Conservation (phyloP, 2,329 filamentous ascomycete species). For the Ceratocystis albifundus region DNA sequence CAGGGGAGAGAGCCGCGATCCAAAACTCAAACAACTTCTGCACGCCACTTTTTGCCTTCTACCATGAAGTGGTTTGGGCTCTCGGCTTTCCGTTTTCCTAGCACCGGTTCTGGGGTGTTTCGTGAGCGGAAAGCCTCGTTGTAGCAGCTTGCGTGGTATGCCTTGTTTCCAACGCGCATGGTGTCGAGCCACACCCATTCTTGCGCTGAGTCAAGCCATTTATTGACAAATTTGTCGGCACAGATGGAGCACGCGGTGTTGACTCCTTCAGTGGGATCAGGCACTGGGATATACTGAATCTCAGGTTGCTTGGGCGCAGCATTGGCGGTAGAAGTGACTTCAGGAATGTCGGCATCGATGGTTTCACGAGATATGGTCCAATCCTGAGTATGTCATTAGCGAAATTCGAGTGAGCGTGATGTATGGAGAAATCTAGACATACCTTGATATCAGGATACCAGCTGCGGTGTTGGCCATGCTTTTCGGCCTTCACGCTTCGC, state of each 20-base stretch:
- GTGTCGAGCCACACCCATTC: constrained; percentile 97
- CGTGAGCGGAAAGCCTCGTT: constrained; percentile 64
- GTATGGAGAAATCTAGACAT: constrained; percentile 31
- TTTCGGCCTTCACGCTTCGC: constrained; percentile 73
- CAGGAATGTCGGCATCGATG: constrained; percentile 51
- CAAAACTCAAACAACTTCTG: constrained; percentile 19
- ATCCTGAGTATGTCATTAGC: constrained; percentile 45
- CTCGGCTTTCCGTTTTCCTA: constrained; percentile 63
- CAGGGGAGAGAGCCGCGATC: neutral
- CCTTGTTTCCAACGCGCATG: constrained; percentile 60
- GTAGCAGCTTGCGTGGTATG: constrained; percentile 86
- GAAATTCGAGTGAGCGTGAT: constrained; percentile 9
- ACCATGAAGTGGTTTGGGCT: constrained; percentile 18
- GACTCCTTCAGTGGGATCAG: constrained; percentile 60
- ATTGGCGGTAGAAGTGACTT: constrained; percentile 31
- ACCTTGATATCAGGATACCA: constrained; percentile 89
- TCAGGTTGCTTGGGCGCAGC: constrained; percentile 40
- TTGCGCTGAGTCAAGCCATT: constrained; percentile 84
- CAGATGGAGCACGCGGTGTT: constrained; percentile 85
- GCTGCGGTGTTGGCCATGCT: constrained; percentile 76
- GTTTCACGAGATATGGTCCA: constrained; percentile 81
- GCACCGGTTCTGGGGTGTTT: constrained; percentile 42
- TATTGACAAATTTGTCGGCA: constrained; percentile 85
- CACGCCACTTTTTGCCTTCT: constrained; percentile 23
- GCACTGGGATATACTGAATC: constrained; percentile 68